Percentiles rank a stretch among this genome's conserved stretches.
phyloP scores from a whole-genome alignment of 345 rosid genomes.

The Cardamine resedifolia region DNA sequence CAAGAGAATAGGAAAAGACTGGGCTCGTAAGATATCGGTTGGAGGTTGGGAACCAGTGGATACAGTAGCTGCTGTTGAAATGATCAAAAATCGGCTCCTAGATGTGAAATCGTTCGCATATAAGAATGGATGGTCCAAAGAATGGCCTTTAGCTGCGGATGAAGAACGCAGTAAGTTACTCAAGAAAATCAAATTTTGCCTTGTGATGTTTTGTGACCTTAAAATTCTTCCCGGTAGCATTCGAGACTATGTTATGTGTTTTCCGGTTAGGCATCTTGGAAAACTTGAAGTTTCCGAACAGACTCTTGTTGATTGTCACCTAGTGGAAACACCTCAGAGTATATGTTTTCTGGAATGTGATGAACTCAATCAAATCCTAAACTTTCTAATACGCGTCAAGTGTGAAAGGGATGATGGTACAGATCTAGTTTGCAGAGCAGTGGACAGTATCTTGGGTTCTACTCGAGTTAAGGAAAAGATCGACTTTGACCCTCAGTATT shows the following conservation, averaged over 20 bases:
- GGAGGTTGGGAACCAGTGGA: conserved; percentile 39
- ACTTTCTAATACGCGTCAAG: conserved; percentile 2
- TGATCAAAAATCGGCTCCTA: conserved; percentile 18
- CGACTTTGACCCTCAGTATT: conserved; percentile 22
- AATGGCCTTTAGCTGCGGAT: too few relatives aligned
- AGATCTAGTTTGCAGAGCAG: conserved; percentile 24
- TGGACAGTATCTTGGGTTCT: neutral
- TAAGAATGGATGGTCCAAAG: conserved; percentile 35
- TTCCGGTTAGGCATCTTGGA: too few relatives aligned
- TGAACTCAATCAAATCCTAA: conserved; percentile 19
- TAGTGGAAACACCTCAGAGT: conserved; percentile 27
- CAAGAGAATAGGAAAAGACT: conserved; percentile 16
- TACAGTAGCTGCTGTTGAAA: conserved; percentile 1
- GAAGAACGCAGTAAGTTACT: conserved; percentile 17
- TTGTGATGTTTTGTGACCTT: too few relatives aligned
- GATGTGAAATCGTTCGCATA: neutral
- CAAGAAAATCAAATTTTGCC: too few relatives aligned
- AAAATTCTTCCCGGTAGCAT: too few relatives aligned
- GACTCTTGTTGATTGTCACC: conserved; percentile 1
- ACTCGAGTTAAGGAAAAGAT: conserved; percentile 28
- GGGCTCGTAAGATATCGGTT: conserved; percentile 28
- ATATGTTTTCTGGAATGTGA: conserved; percentile 23
- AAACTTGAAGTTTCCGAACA: conserved; percentile 19
- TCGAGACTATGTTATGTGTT: too few relatives aligned
- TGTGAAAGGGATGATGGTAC: conserved; percentile 27